Conservation (phyloP, 2,329 filamentous ascomycete genomes). For the Alternaria incomplexa region DNA sequence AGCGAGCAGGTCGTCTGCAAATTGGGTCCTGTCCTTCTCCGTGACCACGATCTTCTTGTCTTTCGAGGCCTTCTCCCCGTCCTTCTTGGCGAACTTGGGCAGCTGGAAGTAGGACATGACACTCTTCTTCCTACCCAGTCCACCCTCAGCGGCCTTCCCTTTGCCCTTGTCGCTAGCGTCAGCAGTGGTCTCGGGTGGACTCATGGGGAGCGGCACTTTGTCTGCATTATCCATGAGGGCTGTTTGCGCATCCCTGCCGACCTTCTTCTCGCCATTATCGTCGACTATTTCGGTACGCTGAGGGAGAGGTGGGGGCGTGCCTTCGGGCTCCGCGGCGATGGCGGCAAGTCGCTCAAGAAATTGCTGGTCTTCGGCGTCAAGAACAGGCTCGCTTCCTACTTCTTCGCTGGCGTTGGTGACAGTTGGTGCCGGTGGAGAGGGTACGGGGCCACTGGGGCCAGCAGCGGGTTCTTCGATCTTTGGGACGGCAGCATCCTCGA, state of each 20-base stretch:
- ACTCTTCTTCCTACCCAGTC: conserved; percentile 47
- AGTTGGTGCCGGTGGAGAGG: conserved; percentile 26
- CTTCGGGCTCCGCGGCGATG: conserved; percentile 49
- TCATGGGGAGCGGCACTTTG: conserved; percentile 58
- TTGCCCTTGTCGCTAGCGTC: conserved; percentile 37
- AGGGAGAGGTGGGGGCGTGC: conserved; percentile 52
- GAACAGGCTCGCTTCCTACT: conserved; percentile 49
- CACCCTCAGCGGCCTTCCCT: conserved; percentile 37
- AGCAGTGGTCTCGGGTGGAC: conserved; percentile 48
- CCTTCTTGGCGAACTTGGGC: conserved; percentile 42
- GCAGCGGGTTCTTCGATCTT: conserved; percentile 18
- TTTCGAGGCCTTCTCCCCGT: conserved; percentile 38
- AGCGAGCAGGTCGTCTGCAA: conserved; percentile 41
- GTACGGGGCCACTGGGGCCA: conserved; percentile 32
- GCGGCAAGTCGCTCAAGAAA: conserved; percentile 61
- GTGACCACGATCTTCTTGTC: conserved; percentile 41
- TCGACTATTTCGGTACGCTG: conserved; percentile 40
- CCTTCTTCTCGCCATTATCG: conserved; percentile 41
- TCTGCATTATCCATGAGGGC: conserved; percentile 55
- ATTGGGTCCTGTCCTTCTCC: conserved; percentile 45
- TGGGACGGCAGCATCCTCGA: conserved; percentile 12
- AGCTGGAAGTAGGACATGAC: conserved; percentile 44
- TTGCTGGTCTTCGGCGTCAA: conserved; percentile 67
- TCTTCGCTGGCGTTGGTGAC: conserved; percentile 36
- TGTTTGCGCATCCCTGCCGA: conserved; percentile 54